Evolutionary conservation across 2,329 filamentous ascomycete genomes (phyloP).

Genomic region (Phialophora macrospora): DNA sequence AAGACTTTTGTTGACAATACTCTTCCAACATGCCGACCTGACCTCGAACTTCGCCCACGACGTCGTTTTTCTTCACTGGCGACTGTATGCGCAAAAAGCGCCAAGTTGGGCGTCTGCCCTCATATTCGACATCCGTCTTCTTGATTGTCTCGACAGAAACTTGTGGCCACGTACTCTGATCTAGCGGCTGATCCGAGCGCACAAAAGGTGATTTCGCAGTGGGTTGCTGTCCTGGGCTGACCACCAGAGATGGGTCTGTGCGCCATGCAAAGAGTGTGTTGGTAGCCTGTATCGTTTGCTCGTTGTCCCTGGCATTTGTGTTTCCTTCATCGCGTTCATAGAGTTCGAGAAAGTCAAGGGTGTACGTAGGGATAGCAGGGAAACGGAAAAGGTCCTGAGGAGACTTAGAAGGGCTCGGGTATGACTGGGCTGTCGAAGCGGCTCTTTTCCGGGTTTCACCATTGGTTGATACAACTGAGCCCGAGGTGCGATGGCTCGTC

Average conservation of each 20-base stretch:
- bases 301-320: constrained; percentile 68
- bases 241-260: constrained; percentile 71
- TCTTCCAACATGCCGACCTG: constrained; percentile 74
- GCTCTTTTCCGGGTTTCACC: constrained; percentile 66
- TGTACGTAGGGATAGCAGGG: constrained; percentile 71
- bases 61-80: constrained; percentile 57
- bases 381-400: constrained; percentile 61
- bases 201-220: constrained; percentile 72
- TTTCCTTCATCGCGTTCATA: constrained; percentile 66
- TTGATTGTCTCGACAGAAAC: constrained; percentile 60
- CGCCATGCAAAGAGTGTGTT: constrained; percentile 79
- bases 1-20: constrained; percentile 65
- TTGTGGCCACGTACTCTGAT: constrained; percentile 59
- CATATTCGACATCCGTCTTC: constrained; percentile 53
- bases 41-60: constrained; percentile 76
- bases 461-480: constrained; percentile 73
- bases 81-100: constrained; percentile 61
- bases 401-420: constrained; percentile 73
- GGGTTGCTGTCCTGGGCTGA: constrained; percentile 63
- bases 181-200: constrained; percentile 59
- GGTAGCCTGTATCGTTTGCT: constrained; percentile 74
- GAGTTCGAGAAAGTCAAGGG: constrained; percentile 73
- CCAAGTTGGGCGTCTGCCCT: constrained; percentile 70
- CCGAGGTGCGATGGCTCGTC: constrained; percentile 76
- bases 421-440: constrained; percentile 62